These are phyloP conservation scores for Penicillium fuscoglaucum DNA, from an alignment of 2,329 filamentous ascomycete species.

Conservation along the genomic window DNA sequence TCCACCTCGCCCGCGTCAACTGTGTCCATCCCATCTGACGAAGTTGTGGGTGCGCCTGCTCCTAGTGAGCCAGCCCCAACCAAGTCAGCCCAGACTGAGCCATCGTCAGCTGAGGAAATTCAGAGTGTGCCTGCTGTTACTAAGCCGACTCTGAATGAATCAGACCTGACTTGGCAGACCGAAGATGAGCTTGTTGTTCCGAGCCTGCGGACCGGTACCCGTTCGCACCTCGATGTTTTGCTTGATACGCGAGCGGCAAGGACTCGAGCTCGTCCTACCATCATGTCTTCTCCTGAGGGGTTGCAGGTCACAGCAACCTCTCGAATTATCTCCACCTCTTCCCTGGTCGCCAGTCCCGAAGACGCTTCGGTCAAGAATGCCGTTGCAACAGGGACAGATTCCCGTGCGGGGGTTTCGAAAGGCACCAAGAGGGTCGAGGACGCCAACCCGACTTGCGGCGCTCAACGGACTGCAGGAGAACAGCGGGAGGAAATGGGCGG, in stretches of 20 bases:
- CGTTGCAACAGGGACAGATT: constrained; percentile 6
- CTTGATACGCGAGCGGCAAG: neutral
- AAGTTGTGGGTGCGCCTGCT: constrained; percentile 1
- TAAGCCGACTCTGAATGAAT: neutral
- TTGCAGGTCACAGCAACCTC: constrained; percentile 5
- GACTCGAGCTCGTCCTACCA: neutral
- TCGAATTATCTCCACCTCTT: neutral
- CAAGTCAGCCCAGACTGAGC: neutral
- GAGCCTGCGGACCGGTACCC: neutral
- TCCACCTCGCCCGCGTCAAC: neutral
- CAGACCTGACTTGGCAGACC: neutral
- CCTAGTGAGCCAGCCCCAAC: neutral
- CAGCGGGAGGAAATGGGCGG: neutral
- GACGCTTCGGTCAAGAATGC: constrained; percentile 2
- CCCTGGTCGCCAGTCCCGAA: neutral
- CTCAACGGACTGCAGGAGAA: neutral
- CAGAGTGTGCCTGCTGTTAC: neutral
- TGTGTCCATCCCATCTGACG: neutral
- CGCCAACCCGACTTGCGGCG: neutral
- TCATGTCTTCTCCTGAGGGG: neutral
- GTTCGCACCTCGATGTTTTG: neutral
- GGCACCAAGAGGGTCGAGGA: neutral
- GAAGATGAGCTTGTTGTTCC: neutral
- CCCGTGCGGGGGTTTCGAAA: constrained; percentile 11
- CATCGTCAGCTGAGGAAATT: neutral